phyloP scores from a whole-genome alignment of 2,329 filamentous ascomycete species.

The Didymella pinodella region DNA sequence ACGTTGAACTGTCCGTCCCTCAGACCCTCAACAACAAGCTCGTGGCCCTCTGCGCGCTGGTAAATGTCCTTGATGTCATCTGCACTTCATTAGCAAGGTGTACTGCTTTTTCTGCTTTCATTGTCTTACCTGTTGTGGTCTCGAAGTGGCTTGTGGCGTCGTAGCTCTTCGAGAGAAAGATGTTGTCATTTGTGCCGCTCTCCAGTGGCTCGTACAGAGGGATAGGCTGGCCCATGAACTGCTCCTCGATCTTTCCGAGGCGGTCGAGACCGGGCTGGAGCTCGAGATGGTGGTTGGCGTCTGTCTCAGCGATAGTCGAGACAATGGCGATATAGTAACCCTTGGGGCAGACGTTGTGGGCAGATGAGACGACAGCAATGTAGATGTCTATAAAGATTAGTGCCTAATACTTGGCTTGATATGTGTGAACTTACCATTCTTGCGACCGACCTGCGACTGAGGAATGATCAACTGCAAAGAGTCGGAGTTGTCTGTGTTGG shows the following conservation, averaged over 20 bases:
- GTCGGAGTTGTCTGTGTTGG: conserved; percentile 87
- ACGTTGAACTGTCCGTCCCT: conserved; percentile 78
- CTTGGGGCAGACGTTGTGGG: conserved; percentile 98
- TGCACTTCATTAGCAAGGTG: conserved; percentile 51
- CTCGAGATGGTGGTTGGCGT: conserved; percentile 94
- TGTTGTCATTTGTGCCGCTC: conserved; percentile 82
- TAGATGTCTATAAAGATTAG: conserved; percentile 76
- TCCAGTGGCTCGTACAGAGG: conserved; percentile 92
- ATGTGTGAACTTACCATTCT: conserved; percentile 75
- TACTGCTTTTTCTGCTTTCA: not conserved
- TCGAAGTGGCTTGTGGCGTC: conserved; percentile 98
- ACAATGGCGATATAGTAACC: conserved; percentile 99
- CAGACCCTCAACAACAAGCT: conserved; percentile 86
- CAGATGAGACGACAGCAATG: conserved; percentile 91
- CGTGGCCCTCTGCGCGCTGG: conserved; percentile 79
- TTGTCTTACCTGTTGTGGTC: conserved; percentile 71
- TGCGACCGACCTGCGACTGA: conserved; percentile 94
- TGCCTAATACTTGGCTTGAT: not conserved
- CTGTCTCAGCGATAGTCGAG: conserved; percentile 91
- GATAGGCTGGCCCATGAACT: conserved; percentile 93
- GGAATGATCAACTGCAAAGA: conserved; percentile 96
- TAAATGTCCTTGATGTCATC: conserved; percentile 98
- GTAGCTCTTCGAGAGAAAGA: conserved; percentile 99
- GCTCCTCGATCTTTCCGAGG: conserved; percentile 92
- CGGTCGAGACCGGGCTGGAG: conserved; percentile 91